These are phyloP conservation scores for Pseudogymnoascus sp. DNA, from an alignment of 2,329 filamentous ascomycete species.

Conservation along the genomic window DNA sequence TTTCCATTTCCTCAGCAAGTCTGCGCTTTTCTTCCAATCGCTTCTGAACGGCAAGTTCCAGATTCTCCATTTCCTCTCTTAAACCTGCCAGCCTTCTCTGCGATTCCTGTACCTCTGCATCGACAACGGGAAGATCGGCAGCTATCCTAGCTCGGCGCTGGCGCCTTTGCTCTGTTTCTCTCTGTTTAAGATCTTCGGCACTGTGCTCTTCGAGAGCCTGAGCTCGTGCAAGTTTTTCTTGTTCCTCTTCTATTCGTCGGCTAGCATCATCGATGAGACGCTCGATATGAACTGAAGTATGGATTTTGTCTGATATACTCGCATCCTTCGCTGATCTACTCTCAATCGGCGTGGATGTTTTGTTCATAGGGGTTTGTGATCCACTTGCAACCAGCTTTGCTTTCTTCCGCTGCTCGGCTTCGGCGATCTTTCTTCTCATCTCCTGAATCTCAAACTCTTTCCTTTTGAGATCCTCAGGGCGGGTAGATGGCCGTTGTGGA, in stretches of 20 bases:
- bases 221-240: slow-evolving; percentile 24
- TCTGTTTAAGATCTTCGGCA: slow-evolving; percentile 20
- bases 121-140: slow-evolving; percentile 25
- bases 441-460: slow-evolving; percentile 55
- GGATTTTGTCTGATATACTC: slow-evolving; percentile 19
- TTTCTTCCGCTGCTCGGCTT: slow-evolving; percentile 27
- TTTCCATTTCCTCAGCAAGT: slow-evolving; percentile 29
- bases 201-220: slow-evolving; percentile 22
- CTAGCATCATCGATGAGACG: slow-evolving; percentile 20
- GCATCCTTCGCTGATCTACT: not conserved
- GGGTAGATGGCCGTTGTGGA: slow-evolving; percentile 16
- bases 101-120: slow-evolving; percentile 28
- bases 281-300: slow-evolving; percentile 24
- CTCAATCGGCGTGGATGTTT: slow-evolving; percentile 15
- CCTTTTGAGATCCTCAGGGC: slow-evolving; percentile 37
- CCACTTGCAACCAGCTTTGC: slow-evolving; percentile 24
- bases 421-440: slow-evolving; percentile 40
- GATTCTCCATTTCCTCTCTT: slow-evolving; percentile 26
- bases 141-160: slow-evolving; percentile 28
- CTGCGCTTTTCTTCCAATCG: slow-evolving; percentile 28
- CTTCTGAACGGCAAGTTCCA: slow-evolving; percentile 26
- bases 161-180: slow-evolving; percentile 24
- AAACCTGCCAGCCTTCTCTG: slow-evolving; percentile 25
- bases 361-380: slow-evolving; percentile 22
- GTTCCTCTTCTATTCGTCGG: slow-evolving; percentile 17